These are phyloP conservation scores for Karstenula rhodostoma DNA, from an alignment of 2,329 filamentous ascomycete species.

Conservation along the genomic window DNA sequence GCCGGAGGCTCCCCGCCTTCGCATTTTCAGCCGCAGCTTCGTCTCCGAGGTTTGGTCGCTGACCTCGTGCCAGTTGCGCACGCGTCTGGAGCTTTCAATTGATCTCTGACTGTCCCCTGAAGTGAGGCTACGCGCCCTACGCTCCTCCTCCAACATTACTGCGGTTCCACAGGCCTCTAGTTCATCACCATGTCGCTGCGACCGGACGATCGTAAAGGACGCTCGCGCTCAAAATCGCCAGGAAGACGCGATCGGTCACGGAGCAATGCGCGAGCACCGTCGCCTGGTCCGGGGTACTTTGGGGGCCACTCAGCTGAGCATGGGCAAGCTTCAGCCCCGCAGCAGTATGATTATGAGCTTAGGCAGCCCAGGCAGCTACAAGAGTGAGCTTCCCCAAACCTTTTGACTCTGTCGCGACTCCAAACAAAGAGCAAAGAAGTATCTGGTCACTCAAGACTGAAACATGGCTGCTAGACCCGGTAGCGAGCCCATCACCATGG, in stretches of 20 bases:
- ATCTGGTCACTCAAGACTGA: constrained; percentile 29
- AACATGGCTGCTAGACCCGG: constrained; percentile 42
- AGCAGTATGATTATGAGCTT: constrained; percentile 54
- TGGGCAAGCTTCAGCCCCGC: constrained; percentile 36
- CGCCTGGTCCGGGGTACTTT: constrained; percentile 42
- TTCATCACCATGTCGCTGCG: constrained; percentile 50
- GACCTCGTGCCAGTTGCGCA: constrained; percentile 12
- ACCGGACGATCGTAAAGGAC: constrained; percentile 51
- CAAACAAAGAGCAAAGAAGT: constrained; percentile 11
- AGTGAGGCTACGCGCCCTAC: not conserved
- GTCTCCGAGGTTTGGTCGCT: not conserved
- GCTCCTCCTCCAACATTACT: not conserved
- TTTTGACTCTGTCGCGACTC: constrained; percentile 6
- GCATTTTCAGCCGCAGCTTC: constrained; percentile 23
- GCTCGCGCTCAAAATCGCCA: constrained; percentile 54
- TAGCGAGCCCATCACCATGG: constrained; percentile 52
- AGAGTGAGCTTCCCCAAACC: constrained; percentile 37
- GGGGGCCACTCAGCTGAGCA: constrained; percentile 27
- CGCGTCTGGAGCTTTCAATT: constrained; percentile 11
- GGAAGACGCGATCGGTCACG: constrained; percentile 49
- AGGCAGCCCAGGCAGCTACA: constrained; percentile 49
- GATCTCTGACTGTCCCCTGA: not conserved
- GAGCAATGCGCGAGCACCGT: constrained; percentile 49
- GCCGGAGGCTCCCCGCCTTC: constrained; percentile 25
- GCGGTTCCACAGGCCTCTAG: constrained; percentile 7